Evolutionary conservation across 208 protist species (phyloP), one percentile per base, ranked within the genome.

Genomic region (Vickermania ingenoplastis): DNA sequence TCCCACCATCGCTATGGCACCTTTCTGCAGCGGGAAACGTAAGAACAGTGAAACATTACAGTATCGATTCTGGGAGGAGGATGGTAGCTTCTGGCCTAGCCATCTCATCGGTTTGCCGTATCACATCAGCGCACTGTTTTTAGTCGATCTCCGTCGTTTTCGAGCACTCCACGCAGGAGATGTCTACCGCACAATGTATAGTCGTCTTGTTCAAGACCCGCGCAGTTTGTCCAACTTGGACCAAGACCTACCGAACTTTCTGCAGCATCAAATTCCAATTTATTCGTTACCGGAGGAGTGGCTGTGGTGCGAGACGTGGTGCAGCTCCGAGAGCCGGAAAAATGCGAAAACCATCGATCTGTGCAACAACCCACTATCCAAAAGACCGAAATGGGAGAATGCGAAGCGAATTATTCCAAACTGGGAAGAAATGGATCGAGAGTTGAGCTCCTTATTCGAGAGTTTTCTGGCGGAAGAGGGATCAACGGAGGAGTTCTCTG

Each of bases 271-370:
- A 2, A 71, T 99, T 13, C 89, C 91, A 2, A 99, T 99, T 31
- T 89, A 77, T 73, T 97, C 91, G n/a, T 78, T 99, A 3, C 97
- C 96, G 14, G 94, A 98, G 73, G 91, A 99, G 65, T 99, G 97
- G 97, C 84, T 99, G n/a, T 99, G 96, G 96, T 99, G 98, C 67
- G 97, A 99, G 69, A 97, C 97, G 36, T 99, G 98, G 98, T 99
- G 98, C 73, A 80, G 75, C 49, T 71, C 94, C 0, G 71, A 86
- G 49, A 92, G 83, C 71, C 97, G 98, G 67, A 57, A 66, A 0
- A 75, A 65, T n/a, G 96, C 96, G 11, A 99, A 98, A 77, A 98
- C 96, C 11, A 99, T 99, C 60, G 96, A 99, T 72, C 67, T 99
- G 30, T 98, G 96, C 78, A 98, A 98, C 75, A 98, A 98, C 71